Percentiles rank a stretch among this genome's conserved stretches.
Conservation (phyloP, 2,329 filamentous ascomycete species). For the Aspergillus sp. region DNA sequence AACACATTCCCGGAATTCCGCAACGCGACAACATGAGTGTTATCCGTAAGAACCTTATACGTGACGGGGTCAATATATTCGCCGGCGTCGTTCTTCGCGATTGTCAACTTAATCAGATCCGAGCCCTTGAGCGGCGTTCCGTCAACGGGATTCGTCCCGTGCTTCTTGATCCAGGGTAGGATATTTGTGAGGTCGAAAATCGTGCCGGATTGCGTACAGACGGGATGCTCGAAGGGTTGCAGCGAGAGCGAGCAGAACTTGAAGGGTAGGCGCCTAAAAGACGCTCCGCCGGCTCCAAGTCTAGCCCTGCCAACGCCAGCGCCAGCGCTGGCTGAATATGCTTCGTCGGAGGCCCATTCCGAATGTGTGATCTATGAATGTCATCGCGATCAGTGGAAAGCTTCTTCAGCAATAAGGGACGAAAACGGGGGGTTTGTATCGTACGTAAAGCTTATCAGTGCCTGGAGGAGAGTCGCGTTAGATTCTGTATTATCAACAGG, state of each 20-base stretch:
- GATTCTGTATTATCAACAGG: neutral
- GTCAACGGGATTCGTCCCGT: slow-evolving; percentile 86
- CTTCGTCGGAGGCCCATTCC: slow-evolving; percentile 91
- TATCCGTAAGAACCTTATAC: slow-evolving; percentile 96
- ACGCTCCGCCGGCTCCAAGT: slow-evolving; percentile 54
- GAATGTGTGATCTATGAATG: slow-evolving; percentile 79
- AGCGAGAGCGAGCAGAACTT: slow-evolving; percentile 97
- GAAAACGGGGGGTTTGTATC: slow-evolving; percentile 10
- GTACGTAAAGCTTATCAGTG: slow-evolving; percentile 53
- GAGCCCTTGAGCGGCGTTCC: slow-evolving; percentile 74
- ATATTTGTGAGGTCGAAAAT: slow-evolving; percentile 97
- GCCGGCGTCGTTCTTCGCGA: slow-evolving; percentile 84
- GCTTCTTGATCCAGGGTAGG: slow-evolving; percentile 87
- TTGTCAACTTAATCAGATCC: slow-evolving; percentile 87
- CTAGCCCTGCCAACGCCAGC: slow-evolving; percentile 60
- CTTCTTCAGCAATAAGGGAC: slow-evolving; percentile 9
- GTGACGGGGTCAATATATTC: slow-evolving; percentile 96
- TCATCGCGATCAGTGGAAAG: slow-evolving; percentile 14
- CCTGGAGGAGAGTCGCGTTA: slow-evolving; percentile 28
- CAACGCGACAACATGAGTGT: slow-evolving; percentile 92
- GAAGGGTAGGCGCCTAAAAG: slow-evolving; percentile 89
- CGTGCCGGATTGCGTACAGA: slow-evolving; percentile 82
- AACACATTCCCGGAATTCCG: slow-evolving; percentile 90
- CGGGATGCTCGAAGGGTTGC: slow-evolving; percentile 91
- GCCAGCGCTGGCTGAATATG: slow-evolving; percentile 78